phyloP scores from a whole-genome alignment of 2,329 filamentous ascomycete species.

The Periconia sp. region DNA sequence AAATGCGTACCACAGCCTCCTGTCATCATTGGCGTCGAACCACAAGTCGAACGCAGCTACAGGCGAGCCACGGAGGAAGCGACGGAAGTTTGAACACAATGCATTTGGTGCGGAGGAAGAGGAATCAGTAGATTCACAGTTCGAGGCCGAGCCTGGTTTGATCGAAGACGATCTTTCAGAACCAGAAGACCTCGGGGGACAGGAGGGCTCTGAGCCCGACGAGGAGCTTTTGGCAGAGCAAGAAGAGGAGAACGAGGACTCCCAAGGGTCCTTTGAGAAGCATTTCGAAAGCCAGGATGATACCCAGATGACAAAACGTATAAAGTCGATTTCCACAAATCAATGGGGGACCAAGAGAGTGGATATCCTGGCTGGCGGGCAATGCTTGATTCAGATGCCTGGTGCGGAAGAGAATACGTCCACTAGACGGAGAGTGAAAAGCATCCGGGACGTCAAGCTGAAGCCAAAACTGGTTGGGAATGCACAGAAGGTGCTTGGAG shows the following conservation, averaged over 20 bases:
- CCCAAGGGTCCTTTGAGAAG: constrained; percentile 74
- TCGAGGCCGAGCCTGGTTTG: constrained; percentile 43
- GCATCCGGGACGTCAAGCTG: constrained; percentile 34
- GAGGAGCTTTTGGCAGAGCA: constrained; percentile 40
- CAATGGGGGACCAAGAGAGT: constrained; percentile 56
- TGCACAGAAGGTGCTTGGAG: constrained; percentile 40
- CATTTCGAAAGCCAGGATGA: constrained; percentile 78
- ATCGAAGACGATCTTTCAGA: constrained; percentile 48
- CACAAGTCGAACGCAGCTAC: constrained; percentile 46
- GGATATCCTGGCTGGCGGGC: constrained; percentile 27
- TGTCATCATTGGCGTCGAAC: constrained; percentile 56
- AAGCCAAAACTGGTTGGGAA: constrained; percentile 41
- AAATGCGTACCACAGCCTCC: constrained; percentile 62
- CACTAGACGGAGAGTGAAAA: constrained; percentile 27
- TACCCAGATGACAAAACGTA: constrained; percentile 59
- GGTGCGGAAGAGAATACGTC: constrained; percentile 22
- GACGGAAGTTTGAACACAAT: constrained; percentile 56
- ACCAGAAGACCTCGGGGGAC: constrained; percentile 55
- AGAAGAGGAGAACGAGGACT: constrained; percentile 54
- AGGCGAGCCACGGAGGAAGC: constrained; percentile 57
- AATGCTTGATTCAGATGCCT: constrained; percentile 35
- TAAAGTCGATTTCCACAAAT: constrained; percentile 54
- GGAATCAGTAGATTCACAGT: constrained; percentile 18
- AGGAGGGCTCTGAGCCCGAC: constrained; percentile 46
- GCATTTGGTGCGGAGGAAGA: constrained; percentile 14